Evolutionary conservation across 2,329 filamentous ascomycete species (phyloP).

Genomic region (Orbilia brochopaga): DNA sequence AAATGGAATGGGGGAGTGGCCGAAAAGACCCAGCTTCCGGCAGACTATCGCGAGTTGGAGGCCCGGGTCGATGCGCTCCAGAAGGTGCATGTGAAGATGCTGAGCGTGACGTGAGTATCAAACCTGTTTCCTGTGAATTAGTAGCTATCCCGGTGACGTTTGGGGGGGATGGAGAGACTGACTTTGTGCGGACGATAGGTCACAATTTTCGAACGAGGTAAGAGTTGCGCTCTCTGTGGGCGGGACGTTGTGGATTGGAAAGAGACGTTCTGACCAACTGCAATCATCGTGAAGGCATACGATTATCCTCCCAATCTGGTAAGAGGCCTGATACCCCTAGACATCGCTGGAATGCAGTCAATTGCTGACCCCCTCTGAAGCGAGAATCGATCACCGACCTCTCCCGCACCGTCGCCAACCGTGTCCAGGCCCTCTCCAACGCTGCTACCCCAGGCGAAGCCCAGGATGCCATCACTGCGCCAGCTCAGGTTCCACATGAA

Average conservation of each 20-base stretch:
- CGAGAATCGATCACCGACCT: slow-evolving; percentile 97
- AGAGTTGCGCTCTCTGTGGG: background rate
- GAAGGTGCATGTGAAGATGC: slow-evolving; percentile 94
- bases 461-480: slow-evolving; percentile 88
- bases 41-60: slow-evolving; percentile 97
- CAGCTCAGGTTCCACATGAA: slow-evolving; percentile 70
- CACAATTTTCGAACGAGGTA: slow-evolving; percentile 81
- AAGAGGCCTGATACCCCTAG: slow-evolving; percentile 16
- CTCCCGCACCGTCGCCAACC: slow-evolving; percentile 92
- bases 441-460: slow-evolving; percentile 88
- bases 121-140: slow-evolving; percentile 8
- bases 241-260: background rate
- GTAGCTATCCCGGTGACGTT: background rate
- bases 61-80: slow-evolving; percentile 98
- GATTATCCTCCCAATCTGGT: slow-evolving; percentile 94
- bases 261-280: slow-evolving; percentile 6
- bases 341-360: background rate
- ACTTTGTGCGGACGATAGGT: slow-evolving; percentile 62
- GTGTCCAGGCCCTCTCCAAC: slow-evolving; percentile 85
- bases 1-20: slow-evolving; percentile 45
- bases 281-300: slow-evolving; percentile 63
- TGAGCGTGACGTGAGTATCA: slow-evolving; percentile 83
- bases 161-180: background rate
- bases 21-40: slow-evolving; percentile 84
- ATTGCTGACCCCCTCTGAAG: slow-evolving; percentile 24